Conservation (phyloP, 768 basidiomycete genomes). For the Amanita rimosa region DNA sequence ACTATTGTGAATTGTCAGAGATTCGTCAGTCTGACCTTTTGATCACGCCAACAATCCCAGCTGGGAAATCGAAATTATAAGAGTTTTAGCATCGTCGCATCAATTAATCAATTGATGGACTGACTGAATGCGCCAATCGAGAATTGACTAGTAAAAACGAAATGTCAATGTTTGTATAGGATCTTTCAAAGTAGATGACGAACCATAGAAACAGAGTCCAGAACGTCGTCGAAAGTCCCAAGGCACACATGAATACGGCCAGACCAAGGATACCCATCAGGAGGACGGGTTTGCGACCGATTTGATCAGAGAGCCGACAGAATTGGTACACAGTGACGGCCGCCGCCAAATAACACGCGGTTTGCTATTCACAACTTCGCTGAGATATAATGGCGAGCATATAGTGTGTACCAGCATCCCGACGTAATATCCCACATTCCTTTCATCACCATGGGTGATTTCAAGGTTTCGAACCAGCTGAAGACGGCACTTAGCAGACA, state of each 20-base stretch:
- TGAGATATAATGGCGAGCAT: neutral
- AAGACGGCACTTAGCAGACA: neutral
- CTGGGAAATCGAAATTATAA: constrained; percentile 12
- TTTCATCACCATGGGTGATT: constrained; percentile 48
- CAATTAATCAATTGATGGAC: no score
- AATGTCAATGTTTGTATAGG: neutral
- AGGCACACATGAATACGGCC: constrained; percentile 58
- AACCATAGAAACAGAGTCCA: constrained; percentile 38
- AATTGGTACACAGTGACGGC: constrained; percentile 63
- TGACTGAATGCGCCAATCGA: constrained; percentile 62
- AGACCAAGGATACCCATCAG: constrained; percentile 53
- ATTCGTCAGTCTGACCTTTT: constrained; percentile 26
- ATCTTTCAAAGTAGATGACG: constrained; percentile 3
- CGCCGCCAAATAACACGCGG: constrained; percentile 67
- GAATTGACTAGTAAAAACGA: constrained; percentile 34
- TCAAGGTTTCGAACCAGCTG: constrained; percentile 32
- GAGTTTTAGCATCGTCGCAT: no score
- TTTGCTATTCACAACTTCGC: constrained; percentile 36
- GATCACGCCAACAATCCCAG: constrained; percentile 55
- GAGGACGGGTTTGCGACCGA: constrained; percentile 71
- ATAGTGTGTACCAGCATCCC: constrained; percentile 46
- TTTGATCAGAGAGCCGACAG: constrained; percentile 57
- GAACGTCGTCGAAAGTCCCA: constrained; percentile 62
- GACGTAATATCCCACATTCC: constrained; percentile 65
- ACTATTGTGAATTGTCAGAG: neutral